These are phyloP conservation scores for Flaveria bidentis DNA, from an alignment of 129 eudicot genomes.

Conservation along the genomic window DNA sequence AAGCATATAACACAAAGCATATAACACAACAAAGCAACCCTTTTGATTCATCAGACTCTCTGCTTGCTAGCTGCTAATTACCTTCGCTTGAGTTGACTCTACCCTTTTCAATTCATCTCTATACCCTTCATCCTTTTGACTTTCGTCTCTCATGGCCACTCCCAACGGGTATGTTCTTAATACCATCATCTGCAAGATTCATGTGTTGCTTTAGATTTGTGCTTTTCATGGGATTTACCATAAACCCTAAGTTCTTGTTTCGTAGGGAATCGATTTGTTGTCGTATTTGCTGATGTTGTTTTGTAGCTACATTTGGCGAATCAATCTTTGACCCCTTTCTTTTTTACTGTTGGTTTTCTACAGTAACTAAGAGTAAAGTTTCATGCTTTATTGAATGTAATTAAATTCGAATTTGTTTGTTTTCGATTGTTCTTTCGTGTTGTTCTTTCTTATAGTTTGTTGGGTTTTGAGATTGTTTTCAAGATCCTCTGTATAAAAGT, in stretches of 20 bases:
- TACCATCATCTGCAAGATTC: neutral
- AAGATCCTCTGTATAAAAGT: constrained; percentile 20
- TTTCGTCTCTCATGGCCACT: constrained; percentile 31
- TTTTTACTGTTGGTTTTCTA: neutral
- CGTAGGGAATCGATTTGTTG: neutral
- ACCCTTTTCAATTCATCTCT: neutral
- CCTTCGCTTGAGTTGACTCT: neutral
- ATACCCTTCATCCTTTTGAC: neutral
- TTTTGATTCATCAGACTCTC: no score
- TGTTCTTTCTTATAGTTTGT: neutral
- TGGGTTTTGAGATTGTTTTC: constrained; percentile 3
- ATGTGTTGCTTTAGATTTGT: neutral
- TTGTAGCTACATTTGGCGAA: constrained; percentile 31
- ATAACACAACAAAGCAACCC: neutral
- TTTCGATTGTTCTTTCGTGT: neutral
- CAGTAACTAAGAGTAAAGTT: neutral
- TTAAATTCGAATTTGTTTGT: neutral
- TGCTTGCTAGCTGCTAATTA: no score
- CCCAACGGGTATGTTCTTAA: constrained; percentile 35
- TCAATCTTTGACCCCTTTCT: constrained; percentile 15
- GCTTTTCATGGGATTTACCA: neutral
- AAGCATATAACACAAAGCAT: no score
- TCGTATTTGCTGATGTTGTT: constrained; percentile 19
- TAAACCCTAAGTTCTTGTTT: constrained; percentile 26
- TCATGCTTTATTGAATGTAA: neutral